Percentiles rank a stretch among this genome's conserved stretches.
These are phyloP conservation scores for Moesziomyces sp. DNA, from an alignment of 1,284 basidiomycete species.

Conservation along the genomic window DNA sequence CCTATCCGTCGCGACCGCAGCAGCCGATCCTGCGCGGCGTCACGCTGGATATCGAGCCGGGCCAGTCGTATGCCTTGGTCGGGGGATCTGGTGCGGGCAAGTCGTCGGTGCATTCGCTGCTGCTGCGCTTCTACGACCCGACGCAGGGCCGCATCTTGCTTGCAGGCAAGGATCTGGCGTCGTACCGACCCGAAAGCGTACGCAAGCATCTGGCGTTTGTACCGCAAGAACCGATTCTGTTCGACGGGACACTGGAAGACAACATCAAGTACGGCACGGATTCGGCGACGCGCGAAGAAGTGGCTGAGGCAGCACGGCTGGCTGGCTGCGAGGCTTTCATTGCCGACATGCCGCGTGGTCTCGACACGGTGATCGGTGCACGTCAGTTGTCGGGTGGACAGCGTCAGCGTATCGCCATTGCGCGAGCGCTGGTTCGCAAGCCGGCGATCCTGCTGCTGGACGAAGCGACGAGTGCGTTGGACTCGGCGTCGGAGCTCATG, in stretches of 20 bases:
- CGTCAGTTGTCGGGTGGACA: constrained; percentile 69
- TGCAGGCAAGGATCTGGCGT: constrained; percentile 88
- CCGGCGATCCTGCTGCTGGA: constrained; percentile 69
- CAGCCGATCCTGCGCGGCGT: constrained; percentile 68
- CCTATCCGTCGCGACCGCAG: constrained; percentile 68
- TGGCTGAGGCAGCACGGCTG: constrained; percentile 85
- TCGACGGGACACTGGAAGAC: constrained; percentile 85
- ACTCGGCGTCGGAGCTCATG: constrained; percentile 68
- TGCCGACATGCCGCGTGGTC: constrained; percentile 86
- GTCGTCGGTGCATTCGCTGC: constrained; percentile 86
- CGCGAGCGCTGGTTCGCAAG: constrained; percentile 70
- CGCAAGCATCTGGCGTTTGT: constrained; percentile 64
- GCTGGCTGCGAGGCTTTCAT: constrained; percentile 94
- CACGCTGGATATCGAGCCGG: constrained; percentile 65
- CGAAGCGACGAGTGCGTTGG: constrained; percentile 68
- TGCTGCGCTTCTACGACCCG: constrained; percentile 94
- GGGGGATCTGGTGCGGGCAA: constrained; percentile 72
- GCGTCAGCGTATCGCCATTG: constrained; percentile 71
- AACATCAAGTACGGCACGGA: constrained; percentile 88
- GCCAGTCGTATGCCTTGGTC: constrained; percentile 67
- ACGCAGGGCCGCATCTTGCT: constrained; percentile 81
- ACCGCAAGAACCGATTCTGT: constrained; percentile 63
- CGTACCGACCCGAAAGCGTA: constrained; percentile 75
- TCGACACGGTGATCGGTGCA: constrained; percentile 75
- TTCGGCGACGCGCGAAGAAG: constrained; percentile 80